Evolutionary conservation across 768 basidiomycete species (phyloP).

Genomic region (Botryobasidium botryosum): DNA sequence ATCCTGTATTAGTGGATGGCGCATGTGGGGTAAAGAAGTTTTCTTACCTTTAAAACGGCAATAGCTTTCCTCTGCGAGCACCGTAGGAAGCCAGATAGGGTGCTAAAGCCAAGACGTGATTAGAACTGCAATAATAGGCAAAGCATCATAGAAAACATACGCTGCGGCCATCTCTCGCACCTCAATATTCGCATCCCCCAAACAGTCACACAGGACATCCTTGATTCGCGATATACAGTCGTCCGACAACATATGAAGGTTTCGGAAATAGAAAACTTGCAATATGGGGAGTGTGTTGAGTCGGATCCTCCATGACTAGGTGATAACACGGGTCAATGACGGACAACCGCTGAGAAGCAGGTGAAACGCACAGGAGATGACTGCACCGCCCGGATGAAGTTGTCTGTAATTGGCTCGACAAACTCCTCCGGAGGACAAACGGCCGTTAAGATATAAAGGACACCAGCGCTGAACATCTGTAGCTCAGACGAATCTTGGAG

Average conservation of each 20-base stretch:
- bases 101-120: slow-evolving; percentile 17
- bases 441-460: slow-evolving; percentile 68
- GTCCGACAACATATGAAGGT: slow-evolving; percentile 59
- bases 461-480: slow-evolving; percentile 62
- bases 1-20: background rate
- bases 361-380: slow-evolving; percentile 44
- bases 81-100: slow-evolving; percentile 69
- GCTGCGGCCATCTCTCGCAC: slow-evolving; percentile 84
- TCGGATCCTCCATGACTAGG: slow-evolving; percentile 86
- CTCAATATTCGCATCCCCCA: slow-evolving; percentile 82
- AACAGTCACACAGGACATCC: slow-evolving; percentile 68
- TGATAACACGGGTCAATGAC: no score
- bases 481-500: slow-evolving; percentile 61
- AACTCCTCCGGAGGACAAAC: slow-evolving; percentile 56
- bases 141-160: slow-evolving; percentile 13
- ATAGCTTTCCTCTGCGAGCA: slow-evolving; percentile 85
- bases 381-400: slow-evolving; percentile 55
- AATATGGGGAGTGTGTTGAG: slow-evolving; percentile 76
- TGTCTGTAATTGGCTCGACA: slow-evolving; percentile 39
- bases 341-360: no score
- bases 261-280: slow-evolving; percentile 82
- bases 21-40: background rate
- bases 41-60: slow-evolving; percentile 55
- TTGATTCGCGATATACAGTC: slow-evolving; percentile 51
- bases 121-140: background rate